Conservation (phyloP, 306 rosid species). For the Albizia julibrissin region DNA sequence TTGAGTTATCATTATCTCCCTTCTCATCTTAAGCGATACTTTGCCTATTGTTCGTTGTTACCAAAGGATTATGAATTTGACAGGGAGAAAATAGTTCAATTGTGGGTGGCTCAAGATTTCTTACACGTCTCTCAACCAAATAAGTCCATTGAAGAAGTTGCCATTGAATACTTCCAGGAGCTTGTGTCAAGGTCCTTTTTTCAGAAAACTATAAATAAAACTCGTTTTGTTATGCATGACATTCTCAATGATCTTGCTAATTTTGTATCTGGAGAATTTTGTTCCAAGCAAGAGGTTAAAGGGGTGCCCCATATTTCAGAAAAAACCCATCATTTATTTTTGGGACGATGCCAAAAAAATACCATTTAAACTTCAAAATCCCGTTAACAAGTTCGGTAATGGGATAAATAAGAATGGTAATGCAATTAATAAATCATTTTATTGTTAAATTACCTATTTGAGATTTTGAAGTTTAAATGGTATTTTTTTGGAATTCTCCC, state of each 20-base stretch:
- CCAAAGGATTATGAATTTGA: background rate
- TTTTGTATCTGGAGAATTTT: background rate
- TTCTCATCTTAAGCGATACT: background rate
- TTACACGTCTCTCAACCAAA: background rate
- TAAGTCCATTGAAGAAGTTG: background rate
- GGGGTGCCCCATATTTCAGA: background rate
- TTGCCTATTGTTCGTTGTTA: background rate
- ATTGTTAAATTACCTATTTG: too few relatives aligned
- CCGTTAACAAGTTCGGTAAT: too few relatives aligned
- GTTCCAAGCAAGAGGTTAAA: background rate
- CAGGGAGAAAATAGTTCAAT: background rate
- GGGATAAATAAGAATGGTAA: too few relatives aligned
- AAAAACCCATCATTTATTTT: background rate
- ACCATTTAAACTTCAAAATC: too few relatives aligned
- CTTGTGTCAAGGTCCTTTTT: background rate
- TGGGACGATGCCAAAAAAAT: too few relatives aligned
- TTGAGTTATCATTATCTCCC: background rate
- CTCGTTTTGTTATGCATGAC: background rate
- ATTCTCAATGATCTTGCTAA: conserved; percentile 25
- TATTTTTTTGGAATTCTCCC: too few relatives aligned
- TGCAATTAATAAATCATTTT: too few relatives aligned
- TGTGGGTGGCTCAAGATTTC: background rate
- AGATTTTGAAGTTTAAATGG: too few relatives aligned
- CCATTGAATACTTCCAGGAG: background rate
- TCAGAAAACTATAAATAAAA: background rate